A percentile compares a stretch with the other conserved stretches of the same genome.
These are phyloP conservation scores for Cadophora sp. DNA, from an alignment of 2,329 filamentous ascomycete species.

Conservation along the genomic window DNA sequence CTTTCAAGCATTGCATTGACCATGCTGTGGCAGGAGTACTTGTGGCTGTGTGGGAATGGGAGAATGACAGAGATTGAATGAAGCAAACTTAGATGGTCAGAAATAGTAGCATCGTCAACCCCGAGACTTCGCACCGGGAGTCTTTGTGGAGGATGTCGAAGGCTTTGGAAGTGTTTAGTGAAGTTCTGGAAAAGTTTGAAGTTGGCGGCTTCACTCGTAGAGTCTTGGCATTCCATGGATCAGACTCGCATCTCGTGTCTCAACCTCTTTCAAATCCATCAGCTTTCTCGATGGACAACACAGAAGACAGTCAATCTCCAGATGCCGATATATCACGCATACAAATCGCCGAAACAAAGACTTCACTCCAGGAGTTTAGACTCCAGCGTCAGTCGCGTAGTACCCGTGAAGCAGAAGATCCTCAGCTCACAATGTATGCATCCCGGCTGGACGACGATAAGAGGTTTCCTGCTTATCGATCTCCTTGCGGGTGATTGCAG, in stretches of 20 bases:
- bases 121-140: background rate
- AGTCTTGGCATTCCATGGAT: constrained; percentile 5
- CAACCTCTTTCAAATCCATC: background rate
- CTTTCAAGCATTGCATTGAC: background rate
- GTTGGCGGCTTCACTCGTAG: background rate
- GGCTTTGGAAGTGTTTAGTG: background rate
- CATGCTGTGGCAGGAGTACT: background rate
- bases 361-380: too few relatives aligned
- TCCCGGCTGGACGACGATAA: too few relatives aligned
- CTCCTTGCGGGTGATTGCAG: background rate
- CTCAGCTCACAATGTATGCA: too few relatives aligned
- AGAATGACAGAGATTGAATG: background rate
- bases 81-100: background rate
- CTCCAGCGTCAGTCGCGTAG: too few relatives aligned
- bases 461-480: background rate
- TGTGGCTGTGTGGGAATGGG: constrained; percentile 4
- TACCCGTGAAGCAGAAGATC: too few relatives aligned
- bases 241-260: background rate
- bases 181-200: background rate
- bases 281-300: too few relatives aligned
- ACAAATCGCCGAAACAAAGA: too few relatives aligned
- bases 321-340: too few relatives aligned
- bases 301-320: too few relatives aligned
- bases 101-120: background rate
- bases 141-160: background rate